Evolutionary conservation across 1,139 yeast species (phyloP).

Genomic region (Groenewaldozyma auringiensis): DNA sequence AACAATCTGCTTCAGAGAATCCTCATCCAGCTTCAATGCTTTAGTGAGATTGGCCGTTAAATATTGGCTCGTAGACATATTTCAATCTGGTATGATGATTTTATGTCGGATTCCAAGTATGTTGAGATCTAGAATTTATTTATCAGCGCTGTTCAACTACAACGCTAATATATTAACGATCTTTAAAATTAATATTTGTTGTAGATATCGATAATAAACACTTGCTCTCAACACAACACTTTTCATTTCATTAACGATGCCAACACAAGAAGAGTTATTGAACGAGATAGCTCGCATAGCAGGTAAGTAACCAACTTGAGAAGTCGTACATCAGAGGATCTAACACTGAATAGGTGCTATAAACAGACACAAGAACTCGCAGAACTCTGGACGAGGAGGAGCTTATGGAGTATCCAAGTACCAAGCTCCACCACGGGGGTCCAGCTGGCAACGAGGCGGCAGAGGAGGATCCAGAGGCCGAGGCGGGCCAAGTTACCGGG

Average conservation of each 20-base stretch:
- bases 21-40: slow-evolving; percentile 19
- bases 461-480: slow-evolving; percentile 14
- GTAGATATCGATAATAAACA: background rate
- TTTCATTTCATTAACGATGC: slow-evolving; percentile 15
- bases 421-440: slow-evolving; percentile 2
- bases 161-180: too few species aligned
- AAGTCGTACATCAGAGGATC: background rate
- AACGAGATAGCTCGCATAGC: slow-evolving; percentile 26
- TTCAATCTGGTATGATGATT: background rate
- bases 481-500: slow-evolving; percentile 7
- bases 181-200: too few species aligned
- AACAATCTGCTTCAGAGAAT: slow-evolving; percentile 16
- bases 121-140: too few species aligned
- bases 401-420: slow-evolving; percentile 2
- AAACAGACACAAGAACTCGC: slow-evolving; percentile 24
- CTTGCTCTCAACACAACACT: slow-evolving; percentile 4
- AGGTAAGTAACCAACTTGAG: slow-evolving; percentile 16
- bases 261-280: slow-evolving; percentile 23
- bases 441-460: slow-evolving; percentile 8
- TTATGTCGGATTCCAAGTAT: background rate
- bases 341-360: slow-evolving; percentile 24
- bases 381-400: background rate
- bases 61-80: slow-evolving; percentile 1
- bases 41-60: slow-evolving; percentile 4
- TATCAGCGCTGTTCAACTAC: background rate